Evolutionary conservation across 2,329 filamentous ascomycete species (phyloP), one percentile per base, ranked within the genome.

Genomic region (Fusarium concolor): DNA sequence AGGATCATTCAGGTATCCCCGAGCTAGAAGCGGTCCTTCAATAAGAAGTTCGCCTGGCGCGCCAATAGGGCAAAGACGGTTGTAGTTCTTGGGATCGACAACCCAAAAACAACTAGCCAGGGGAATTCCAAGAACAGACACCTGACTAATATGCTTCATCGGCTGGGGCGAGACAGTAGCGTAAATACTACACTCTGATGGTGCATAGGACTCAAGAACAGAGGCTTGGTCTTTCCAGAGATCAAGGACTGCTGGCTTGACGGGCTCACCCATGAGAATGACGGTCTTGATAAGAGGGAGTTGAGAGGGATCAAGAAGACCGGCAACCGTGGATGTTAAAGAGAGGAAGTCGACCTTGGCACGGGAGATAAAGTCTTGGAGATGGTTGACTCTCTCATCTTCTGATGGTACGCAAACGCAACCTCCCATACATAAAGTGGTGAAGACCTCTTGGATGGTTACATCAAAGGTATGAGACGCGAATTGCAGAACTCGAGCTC

Each of bases 1-100:
- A 7, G 38, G 17, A 9, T 58, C 55, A 15, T 58, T 58, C 12
- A 58, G 10, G 26, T 58, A 58, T 14, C 55, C 55, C 12, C 55
- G 20, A 2, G 55, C 55, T 5, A 58, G 55, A 22, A 58, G 49
- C 22, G 55, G 55, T 3, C 55, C 55, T 22, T 58, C 55, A 17
- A 58, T 58, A 7, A 58, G 20, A 0, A 58, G 55, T n/a, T 58
- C 55, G n/a, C 55, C 55, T 6, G 49, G 49, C 6, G 49, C 31
- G 7, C 55, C 55, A 26, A 53, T 53, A 2, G 55, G 49, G 20
- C 49, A 58, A 0, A 55, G 6, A 2, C 49, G 39, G 15, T 56
- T 56, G 14, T 50, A 50, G 6, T 50, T 42, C 24, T 15, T 56
- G 20, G 44, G 44, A n/a, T 56, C 53, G n/a, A 50, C 35, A 11